Evolutionary conservation across 257 asterid genomes (phyloP).

Genomic region (Plantago elongata): DNA sequence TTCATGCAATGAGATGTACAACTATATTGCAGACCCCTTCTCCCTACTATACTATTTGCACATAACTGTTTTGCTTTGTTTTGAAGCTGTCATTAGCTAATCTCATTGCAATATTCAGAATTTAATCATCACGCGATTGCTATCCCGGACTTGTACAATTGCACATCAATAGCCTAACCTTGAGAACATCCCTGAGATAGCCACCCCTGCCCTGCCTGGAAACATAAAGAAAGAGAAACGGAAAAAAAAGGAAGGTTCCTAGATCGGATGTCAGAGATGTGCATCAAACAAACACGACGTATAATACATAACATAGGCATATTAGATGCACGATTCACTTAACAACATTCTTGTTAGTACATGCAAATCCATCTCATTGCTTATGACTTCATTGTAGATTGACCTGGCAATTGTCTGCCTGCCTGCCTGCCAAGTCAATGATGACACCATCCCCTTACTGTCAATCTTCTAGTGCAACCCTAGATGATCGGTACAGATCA

Average conservation of each 20-base stretch:
- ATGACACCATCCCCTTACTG: neutral
- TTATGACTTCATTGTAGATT: neutral
- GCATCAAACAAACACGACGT: slow-evolving; percentile 17
- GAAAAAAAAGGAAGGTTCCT: neutral
- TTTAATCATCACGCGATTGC: no score
- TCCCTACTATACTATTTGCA: no score
- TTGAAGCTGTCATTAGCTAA: no score
- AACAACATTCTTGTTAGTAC: neutral
- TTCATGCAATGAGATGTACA: no score
- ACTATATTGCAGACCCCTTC: no score
- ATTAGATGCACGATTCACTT: neutral
- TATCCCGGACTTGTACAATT: no score
- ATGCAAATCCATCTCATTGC: slow-evolving; percentile 5
- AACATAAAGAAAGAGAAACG: neutral
- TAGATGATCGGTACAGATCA: slow-evolving; percentile 56
- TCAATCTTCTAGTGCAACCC: slow-evolving; percentile 61
- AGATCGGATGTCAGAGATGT: slow-evolving; percentile 1
- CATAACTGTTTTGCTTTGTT: no score
- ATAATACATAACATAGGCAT: neutral
- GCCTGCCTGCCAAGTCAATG: neutral
- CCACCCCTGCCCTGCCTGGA: neutral
- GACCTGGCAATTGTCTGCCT: neutral
- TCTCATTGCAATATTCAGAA: no score
- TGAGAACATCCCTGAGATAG: neutral
- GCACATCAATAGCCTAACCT: no score